Percentiles rank a stretch among this genome's conserved stretches.
These are phyloP conservation scores for Plasmodium knowlesi DNA, from an alignment of 169 alveolate genomes.

Conservation along the genomic window DNA sequence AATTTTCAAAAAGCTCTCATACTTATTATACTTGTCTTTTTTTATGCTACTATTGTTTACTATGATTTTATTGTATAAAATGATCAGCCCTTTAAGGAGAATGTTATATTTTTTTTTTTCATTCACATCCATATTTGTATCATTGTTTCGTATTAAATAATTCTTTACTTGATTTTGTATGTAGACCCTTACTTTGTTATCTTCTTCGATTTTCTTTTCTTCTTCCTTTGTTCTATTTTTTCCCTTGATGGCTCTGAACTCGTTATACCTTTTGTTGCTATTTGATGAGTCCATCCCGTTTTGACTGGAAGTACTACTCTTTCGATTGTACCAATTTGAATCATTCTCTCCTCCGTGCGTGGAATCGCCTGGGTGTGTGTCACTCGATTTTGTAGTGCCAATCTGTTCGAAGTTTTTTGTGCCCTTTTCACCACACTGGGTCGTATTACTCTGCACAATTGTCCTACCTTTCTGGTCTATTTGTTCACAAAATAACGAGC, in stretches of 20 bases:
- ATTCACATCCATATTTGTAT: constrained; percentile 48
- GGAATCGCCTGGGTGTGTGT: background rate
- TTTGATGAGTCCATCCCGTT: background rate
- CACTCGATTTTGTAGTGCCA: background rate
- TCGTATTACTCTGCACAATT: background rate
- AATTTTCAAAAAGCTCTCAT: constrained; percentile 38
- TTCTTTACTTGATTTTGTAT: constrained; percentile 38
- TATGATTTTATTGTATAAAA: constrained; percentile 32
- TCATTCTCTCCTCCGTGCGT: background rate
- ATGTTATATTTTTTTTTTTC: constrained; percentile 71
- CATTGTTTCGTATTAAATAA: constrained; percentile 35
- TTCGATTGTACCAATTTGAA: background rate
- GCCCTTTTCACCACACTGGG: background rate
- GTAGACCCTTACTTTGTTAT: background rate
- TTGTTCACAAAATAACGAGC: background rate
- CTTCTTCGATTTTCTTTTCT: background rate
- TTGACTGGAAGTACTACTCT: background rate
- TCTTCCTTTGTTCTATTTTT: background rate
- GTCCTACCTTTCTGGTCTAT: background rate
- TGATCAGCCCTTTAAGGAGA: constrained; percentile 41
- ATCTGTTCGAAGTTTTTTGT: background rate
- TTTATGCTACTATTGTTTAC: constrained; percentile 36
- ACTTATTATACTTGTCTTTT: constrained; percentile 53
- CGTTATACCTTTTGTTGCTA: background rate
- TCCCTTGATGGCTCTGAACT: background rate